Percentiles rank a stretch among this genome's conserved stretches.
phyloP scores from a whole-genome alignment of 2,329 filamentous ascomycete genomes.

The Fusarium virguliforme region DNA sequence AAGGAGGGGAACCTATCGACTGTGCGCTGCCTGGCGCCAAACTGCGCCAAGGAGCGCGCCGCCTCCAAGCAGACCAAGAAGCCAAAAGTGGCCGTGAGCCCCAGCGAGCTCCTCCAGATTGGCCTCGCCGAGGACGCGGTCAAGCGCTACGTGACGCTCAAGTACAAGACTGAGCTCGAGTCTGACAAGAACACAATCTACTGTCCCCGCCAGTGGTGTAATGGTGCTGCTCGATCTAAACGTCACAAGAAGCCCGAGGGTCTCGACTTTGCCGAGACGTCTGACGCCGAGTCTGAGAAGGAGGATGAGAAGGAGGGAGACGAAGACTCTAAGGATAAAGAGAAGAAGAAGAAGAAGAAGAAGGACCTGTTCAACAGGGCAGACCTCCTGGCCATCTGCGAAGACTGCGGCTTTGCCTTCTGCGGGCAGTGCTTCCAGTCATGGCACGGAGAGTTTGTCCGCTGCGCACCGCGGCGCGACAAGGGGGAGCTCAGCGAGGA shows the following conservation, averaged over 20 bases:
- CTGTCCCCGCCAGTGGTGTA: conserved; percentile 93
- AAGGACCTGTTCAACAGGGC: conserved; percentile 60
- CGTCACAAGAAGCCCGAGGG: conserved; percentile 80
- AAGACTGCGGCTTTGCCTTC: conserved; percentile 91
- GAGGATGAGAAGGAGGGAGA: conserved; percentile 60
- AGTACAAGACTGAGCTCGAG: conserved; percentile 93
- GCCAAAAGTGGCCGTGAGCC: conserved; percentile 79
- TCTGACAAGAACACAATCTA: conserved; percentile 93
- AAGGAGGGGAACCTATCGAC: conserved; percentile 84
- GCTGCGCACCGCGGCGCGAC: conserved; percentile 78
- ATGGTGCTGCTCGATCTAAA: conserved; percentile 86
- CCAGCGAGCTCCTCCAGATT: conserved; percentile 87
- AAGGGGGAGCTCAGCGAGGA: conserved; percentile 83
- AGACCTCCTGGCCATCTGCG: conserved; percentile 86
- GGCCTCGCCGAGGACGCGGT: conserved; percentile 80
- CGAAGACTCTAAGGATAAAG: conserved; percentile 42
- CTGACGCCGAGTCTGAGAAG: conserved; percentile 67
- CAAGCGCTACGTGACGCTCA: conserved; percentile 88
- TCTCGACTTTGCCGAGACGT: conserved; percentile 71
- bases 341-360: conserved; percentile 47
- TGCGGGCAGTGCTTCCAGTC: conserved; percentile 79
- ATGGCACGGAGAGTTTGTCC: conserved; percentile 92
- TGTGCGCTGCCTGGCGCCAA: conserved; percentile 85
- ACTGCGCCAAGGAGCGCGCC: conserved; percentile 78
- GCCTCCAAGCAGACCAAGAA: conserved; percentile 63